Evolutionary conservation across 345 rosid genomes (phyloP), one percentile per base, ranked within the genome.

Genomic region (Arabidopsis arenosa): DNA sequence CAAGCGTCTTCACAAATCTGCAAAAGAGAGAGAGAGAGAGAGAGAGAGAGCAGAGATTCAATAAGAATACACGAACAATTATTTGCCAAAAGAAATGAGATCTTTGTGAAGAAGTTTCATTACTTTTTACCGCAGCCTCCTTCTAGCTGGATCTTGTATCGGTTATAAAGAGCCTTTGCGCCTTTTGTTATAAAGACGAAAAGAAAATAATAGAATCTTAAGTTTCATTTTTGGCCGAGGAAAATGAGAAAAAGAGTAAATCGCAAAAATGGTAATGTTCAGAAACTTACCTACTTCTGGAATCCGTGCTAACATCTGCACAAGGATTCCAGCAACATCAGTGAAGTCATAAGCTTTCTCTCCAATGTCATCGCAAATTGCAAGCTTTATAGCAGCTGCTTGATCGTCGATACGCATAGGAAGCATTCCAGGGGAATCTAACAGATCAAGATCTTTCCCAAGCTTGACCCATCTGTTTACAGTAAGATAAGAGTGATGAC

Each of bases 341-440:
- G 85, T 70, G 59, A 80, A 85, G 73, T 92, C 88, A 67, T 94
- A 92, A 66, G 98, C 91, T 86, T 89, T 86, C 84, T 94, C 98
- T 69, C 98, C 97, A 76, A 90, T 92, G 86, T 94, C 97, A 83
- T 94, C 97, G 60, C 96, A 92, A 3, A 94, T 90, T 13, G 96
- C 98, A 68, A 94, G 97, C 84, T 94, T 94, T 83, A 94, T 89
- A 32, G 98, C 97, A 68, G 95, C 86, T 18, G 89, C 49, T 85
- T 94, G 98, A 80, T 92, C 97, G 75, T 86, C 90, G 30, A 92
- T 90, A 74, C 93, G 86, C 98, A 90, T 90, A 55, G 98, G 98
- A 44, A 94, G 44, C 79, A 90, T 86, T 70, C 97, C 97, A 13
- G 96, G 98, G 67, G 98, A 94, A 70, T 94, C 97, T 47, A 94